Conservation (phyloP, 75 land plant genomes). For the Selaginella tamariscina region DNA sequence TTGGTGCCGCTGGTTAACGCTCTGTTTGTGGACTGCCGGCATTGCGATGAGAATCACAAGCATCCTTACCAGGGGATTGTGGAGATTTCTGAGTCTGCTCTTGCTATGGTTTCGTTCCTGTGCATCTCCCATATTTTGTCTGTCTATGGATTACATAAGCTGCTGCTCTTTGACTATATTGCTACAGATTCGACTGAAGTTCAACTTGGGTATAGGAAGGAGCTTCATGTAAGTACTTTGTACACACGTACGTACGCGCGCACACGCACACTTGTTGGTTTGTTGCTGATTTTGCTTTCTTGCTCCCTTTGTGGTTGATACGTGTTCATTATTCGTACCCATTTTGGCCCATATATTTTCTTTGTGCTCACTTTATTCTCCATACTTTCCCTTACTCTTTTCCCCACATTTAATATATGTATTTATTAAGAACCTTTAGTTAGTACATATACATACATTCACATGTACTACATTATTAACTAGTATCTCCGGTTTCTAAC, state of each 20-base stretch:
- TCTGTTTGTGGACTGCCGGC: conserved; percentile 36
- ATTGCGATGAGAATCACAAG: conserved; percentile 32
- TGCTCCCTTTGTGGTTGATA: neutral
- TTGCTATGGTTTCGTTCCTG: conserved; percentile 46
- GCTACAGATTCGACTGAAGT: conserved; percentile 39
- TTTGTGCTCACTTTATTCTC: too few species aligned
- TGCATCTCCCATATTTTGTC: conserved; percentile 35
- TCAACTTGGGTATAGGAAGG: conserved; percentile 31
- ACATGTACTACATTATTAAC: too few species aligned
- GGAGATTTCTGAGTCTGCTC: conserved; percentile 40
- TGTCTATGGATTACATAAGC: conserved; percentile 43
- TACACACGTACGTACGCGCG: neutral
- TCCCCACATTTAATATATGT: neutral
- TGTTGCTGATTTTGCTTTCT: neutral
- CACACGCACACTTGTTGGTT: neutral
- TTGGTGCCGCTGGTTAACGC: conserved; percentile 41
- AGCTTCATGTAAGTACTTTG: conserved; percentile 40
- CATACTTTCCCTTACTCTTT: neutral
- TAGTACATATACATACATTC: too few species aligned
- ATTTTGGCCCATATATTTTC: too few species aligned
- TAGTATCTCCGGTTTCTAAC: too few species aligned
- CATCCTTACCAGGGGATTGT: conserved; percentile 51
- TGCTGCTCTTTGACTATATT: conserved; percentile 62
- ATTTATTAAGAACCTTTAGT: too few species aligned
- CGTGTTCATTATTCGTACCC: neutral